These are phyloP conservation scores for Vigna reflexopilosa DNA, from an alignment of 306 rosid species.

Conservation along the genomic window DNA sequence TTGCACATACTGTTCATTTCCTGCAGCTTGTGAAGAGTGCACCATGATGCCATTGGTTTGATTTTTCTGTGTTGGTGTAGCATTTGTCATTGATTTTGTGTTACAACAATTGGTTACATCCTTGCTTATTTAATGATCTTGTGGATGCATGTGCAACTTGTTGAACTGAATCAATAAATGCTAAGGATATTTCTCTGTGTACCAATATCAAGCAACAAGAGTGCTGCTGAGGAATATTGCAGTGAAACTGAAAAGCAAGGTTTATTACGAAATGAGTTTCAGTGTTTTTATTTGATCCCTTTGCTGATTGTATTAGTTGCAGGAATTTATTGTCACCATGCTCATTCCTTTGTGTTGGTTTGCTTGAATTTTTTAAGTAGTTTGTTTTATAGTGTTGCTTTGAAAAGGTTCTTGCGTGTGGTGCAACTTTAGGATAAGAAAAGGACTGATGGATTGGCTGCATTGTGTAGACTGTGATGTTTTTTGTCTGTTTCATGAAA, in stretches of 20 bases:
- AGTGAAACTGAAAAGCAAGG: conserved; percentile 25
- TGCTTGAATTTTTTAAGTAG: not conserved
- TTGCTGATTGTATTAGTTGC: conserved; percentile 20
- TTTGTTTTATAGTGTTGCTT: not conserved
- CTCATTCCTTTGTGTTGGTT: not conserved
- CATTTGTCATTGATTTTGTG: not conserved
- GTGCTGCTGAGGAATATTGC: not conserved
- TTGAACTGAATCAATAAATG: conserved; percentile 22
- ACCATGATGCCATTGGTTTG: not conserved
- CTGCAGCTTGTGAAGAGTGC: not conserved
- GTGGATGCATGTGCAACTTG: not conserved
- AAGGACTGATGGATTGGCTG: not conserved
- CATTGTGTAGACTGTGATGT: not conserved
- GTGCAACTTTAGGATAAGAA: not conserved
- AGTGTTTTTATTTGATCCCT: not conserved
- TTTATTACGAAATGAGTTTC: not conserved
- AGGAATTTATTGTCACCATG: not conserved
- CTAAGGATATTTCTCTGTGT: conserved; percentile 6
- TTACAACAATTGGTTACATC: not conserved
- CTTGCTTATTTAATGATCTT: not conserved
- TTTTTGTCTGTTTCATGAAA: not conserved
- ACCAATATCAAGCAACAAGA: not conserved
- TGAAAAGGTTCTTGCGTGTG: conserved; percentile 7
- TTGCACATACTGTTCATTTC: not conserved
- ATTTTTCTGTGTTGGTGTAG: not conserved